Evolutionary conservation across 352 stramenopile genomes (phyloP).

Genomic region (Globisporangium cystogenes): DNA sequence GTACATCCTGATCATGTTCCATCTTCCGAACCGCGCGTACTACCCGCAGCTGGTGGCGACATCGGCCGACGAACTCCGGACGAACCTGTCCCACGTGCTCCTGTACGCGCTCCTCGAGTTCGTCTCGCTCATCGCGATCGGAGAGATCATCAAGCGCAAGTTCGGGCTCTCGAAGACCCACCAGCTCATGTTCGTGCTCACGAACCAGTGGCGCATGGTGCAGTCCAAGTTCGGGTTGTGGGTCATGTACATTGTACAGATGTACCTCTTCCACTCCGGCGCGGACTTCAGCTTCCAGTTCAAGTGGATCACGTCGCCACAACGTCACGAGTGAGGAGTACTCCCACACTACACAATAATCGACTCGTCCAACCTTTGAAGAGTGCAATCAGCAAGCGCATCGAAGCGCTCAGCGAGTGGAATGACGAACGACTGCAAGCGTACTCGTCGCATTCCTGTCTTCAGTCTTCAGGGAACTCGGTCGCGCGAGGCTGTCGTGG

Average conservation of each 20-base stretch:
- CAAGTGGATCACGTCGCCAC: background rate
- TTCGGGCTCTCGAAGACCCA: conserved; percentile 10
- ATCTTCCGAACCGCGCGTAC: conserved; percentile 9
- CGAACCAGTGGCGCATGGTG: conserved; percentile 13
- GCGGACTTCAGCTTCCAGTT: conserved; percentile 7
- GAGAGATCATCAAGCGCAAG: conserved; percentile 10
- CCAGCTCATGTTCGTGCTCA: conserved; percentile 7
- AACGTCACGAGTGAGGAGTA: background rate
- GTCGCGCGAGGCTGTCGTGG: background rate
- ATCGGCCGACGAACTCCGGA: background rate
- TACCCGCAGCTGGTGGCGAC: conserved; percentile 3
- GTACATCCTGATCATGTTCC: conserved; percentile 4
- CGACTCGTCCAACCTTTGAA: too few species aligned
- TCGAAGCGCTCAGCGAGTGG: too few species aligned
- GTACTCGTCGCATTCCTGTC: background rate
- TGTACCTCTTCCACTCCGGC: conserved; percentile 7
- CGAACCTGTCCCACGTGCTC: conserved; percentile 11
- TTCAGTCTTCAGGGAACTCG: background rate
- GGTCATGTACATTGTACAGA: conserved; percentile 9
- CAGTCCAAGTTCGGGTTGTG: conserved; percentile 20
- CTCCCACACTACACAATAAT: too few species aligned
- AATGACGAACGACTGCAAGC: too few species aligned
- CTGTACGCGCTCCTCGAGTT: conserved; percentile 19
- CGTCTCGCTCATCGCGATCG: conserved; percentile 14
- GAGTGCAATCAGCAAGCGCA: too few species aligned